Evolutionary conservation across 257 asterid genomes (phyloP), one percentile per base, ranked within the genome.

Genomic region (Ehretia macrophylla): DNA sequence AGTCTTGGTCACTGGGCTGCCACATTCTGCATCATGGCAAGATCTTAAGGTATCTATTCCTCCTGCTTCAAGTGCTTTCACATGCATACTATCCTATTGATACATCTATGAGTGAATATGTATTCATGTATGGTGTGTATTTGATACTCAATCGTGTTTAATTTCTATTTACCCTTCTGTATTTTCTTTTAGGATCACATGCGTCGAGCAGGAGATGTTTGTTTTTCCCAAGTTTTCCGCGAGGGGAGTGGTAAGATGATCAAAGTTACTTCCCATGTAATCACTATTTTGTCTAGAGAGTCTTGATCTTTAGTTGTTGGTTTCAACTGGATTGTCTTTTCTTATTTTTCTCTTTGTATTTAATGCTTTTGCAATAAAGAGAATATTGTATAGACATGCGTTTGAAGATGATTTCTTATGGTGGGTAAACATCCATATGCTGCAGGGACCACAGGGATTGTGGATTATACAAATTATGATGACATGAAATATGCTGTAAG

Each of bases 141-240:
- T n/a, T n/a, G n/a, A n/a, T n/a, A n/a, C n/a, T n/a, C n/a, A 20
- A 11, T 12, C 10, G 10, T 38, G 19, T 38, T 17, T 38, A 37
- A n/a, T 49, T 4, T 48, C 19, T 32, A 32, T 47, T 47, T n/a
- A 4, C 56, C 12, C 56, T 55, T 27, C 22, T 59, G 21, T 68
- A 68, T 55, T 65, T 65, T 19, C 40, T 5, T 78, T 50, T 62
- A 93, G 99, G 99, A 93, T 82, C 97, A 93, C 74, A 93, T 93
- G 99, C 97, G 99, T 53, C 83, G 96, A 55, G 99, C 92, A 47
- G 99, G 99, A 63, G 99, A 93, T 82, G 99, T 93, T 12, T 93
- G 99, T 80, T 93, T 93, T 80, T 86, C 99, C 47, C 94, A 93
- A 78, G 99, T 93, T 69, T 89, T 85, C 71, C 88, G 87, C 20